Evolutionary conservation across 305 asterid genomes (phyloP).

Genomic region (Plantago lanceolata): DNA sequence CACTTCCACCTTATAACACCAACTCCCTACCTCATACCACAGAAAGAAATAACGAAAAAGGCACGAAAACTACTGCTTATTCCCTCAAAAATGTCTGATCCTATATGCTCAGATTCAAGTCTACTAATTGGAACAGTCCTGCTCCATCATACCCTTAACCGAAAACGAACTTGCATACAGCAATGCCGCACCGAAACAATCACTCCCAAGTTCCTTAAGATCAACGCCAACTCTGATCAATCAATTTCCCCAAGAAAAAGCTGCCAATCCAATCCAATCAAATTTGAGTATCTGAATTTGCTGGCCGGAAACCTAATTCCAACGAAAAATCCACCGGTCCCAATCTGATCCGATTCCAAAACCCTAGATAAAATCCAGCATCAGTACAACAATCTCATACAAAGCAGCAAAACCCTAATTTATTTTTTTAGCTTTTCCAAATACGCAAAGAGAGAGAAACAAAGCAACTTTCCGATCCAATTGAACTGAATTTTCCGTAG

Average conservation of each 20-base stretch:
- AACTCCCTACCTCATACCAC: constrained; percentile 28
- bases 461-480: constrained; percentile 30
- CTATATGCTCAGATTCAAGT: constrained; percentile 6
- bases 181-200: constrained; percentile 27
- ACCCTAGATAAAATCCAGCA: constrained; percentile 35
- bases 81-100: constrained; percentile 15
- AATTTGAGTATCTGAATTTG: constrained; percentile 24
- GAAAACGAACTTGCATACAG: neutral
- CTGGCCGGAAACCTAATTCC: constrained; percentile 34
- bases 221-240: constrained; percentile 30
- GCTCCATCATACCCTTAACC: constrained; percentile 30
- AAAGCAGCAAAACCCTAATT: constrained; percentile 34
- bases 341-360: constrained; percentile 38
- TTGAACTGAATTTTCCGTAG: too few species aligned
- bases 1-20: constrained; percentile 29
- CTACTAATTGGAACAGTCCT: constrained; percentile 31
- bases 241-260: too few species aligned
- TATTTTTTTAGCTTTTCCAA: too few species aligned
- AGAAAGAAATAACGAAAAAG: constrained; percentile 5
- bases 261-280: constrained; percentile 25
- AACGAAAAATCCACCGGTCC: neutral
- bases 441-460: too few species aligned
- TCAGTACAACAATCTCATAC: constrained; percentile 27
- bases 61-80: constrained; percentile 23
- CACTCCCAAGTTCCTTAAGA: constrained; percentile 24